Percentiles rank a stretch among this genome's conserved stretches.
These are phyloP conservation scores for Aspergillus proliferans DNA, from an alignment of 2,329 filamentous ascomycete genomes.

Conservation along the genomic window DNA sequence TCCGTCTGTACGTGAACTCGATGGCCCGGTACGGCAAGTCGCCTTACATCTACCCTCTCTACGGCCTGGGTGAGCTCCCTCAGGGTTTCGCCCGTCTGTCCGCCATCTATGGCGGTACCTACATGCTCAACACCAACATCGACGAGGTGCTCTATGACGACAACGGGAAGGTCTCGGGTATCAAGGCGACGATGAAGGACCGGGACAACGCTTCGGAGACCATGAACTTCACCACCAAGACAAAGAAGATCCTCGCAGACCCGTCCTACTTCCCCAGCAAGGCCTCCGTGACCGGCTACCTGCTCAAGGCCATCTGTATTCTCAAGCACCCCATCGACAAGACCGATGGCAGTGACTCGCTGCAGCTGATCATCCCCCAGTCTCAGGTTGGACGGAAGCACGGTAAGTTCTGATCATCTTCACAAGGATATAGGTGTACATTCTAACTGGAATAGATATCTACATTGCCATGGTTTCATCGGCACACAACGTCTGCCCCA, in stretches of 20 bases:
- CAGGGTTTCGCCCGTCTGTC: slow-evolving; percentile 96
- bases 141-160: slow-evolving; percentile 80
- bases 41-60: slow-evolving; percentile 98
- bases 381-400: slow-evolving; percentile 96
- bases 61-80: slow-evolving; percentile 92
- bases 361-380: slow-evolving; percentile 95
- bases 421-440: neutral
- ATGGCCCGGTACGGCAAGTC: slow-evolving; percentile 97
- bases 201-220: slow-evolving; percentile 64
- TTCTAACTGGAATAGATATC: slow-evolving; percentile 58
- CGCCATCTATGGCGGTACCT: slow-evolving; percentile 96
- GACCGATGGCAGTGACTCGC: slow-evolving; percentile 81
- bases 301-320: slow-evolving; percentile 95
- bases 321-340: slow-evolving; percentile 89
- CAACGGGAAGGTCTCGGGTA: slow-evolving; percentile 77
- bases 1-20: slow-evolving; percentile 93
- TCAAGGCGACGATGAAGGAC: slow-evolving; percentile 95
- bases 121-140: slow-evolving; percentile 96
- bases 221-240: slow-evolving; percentile 94
- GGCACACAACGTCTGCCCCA: slow-evolving; percentile 96
- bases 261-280: slow-evolving; percentile 94
- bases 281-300: slow-evolving; percentile 77
- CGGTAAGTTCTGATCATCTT: slow-evolving; percentile 51
- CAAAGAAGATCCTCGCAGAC: slow-evolving; percentile 91
- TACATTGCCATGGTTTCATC: slow-evolving; percentile 95